Evolutionary conservation across 345 rosid genomes (phyloP).

Genomic region (Brassica nigra): DNA sequence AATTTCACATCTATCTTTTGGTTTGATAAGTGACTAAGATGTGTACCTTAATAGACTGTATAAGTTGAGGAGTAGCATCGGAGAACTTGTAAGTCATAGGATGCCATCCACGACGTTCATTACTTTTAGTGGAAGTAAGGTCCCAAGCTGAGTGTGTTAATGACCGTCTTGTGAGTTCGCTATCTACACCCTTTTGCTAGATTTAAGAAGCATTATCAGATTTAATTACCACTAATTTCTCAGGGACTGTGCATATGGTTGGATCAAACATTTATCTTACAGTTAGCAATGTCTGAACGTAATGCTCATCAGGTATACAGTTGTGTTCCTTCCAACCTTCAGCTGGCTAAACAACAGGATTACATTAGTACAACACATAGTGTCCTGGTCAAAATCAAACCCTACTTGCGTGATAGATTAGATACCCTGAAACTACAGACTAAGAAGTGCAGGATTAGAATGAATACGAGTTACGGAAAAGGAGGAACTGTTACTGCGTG

Average conservation of each 20-base stretch:
- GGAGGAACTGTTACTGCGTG: not conserved
- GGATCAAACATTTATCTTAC: constrained; percentile 53
- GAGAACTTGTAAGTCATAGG: constrained; percentile 79
- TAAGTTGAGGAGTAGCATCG: constrained; percentile 71
- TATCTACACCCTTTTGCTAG: constrained; percentile 83
- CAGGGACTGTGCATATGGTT: not conserved
- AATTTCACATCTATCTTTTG: not conserved
- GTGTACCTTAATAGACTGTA: constrained; percentile 76
- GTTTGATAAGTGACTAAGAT: not conserved
- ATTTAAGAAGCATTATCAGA: constrained; percentile 26
- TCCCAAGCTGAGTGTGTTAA: constrained; percentile 88
- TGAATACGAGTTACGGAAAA: not conserved
- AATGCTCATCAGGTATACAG: constrained; percentile 97
- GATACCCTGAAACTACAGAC: not conserved
- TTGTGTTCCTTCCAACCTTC: constrained; percentile 86
- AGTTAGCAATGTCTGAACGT: constrained; percentile 86
- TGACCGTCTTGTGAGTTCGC: constrained; percentile 77
- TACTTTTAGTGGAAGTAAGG: constrained; percentile 71
- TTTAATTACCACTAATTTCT: not conserved
- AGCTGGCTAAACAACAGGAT: constrained; percentile 58
- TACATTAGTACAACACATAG: constrained; percentile 14
- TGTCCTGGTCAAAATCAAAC: constrained; percentile 8
- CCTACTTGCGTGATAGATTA: not conserved
- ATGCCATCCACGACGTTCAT: constrained; percentile 90
- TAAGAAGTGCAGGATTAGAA: not conserved